phyloP scores from a whole-genome alignment of 371 early-diverging fungal species.

The Mortierella sp. region DNA sequence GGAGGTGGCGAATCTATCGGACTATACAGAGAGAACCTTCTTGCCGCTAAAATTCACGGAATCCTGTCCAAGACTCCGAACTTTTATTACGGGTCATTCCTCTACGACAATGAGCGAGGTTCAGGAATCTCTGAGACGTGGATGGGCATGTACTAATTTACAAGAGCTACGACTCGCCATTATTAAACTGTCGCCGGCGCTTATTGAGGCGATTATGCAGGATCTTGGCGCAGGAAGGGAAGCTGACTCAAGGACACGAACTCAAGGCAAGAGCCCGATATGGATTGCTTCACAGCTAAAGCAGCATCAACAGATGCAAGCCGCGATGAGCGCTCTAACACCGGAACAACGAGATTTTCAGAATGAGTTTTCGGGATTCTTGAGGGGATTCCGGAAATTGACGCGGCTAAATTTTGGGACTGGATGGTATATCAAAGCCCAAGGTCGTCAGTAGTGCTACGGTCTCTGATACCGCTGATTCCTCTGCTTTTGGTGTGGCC shows the following conservation, averaged over 20 bases:
- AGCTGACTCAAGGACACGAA: not conserved
- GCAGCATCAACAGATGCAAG: not conserved
- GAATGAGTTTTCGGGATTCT: constrained; percentile 4
- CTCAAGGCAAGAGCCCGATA: not conserved
- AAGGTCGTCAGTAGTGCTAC: too few species aligned
- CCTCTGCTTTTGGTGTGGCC: too few species aligned
- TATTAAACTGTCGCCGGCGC: constrained; percentile 19
- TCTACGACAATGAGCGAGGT: constrained; percentile 30
- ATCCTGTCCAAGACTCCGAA: constrained; percentile 22
- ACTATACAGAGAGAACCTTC: constrained; percentile 23
- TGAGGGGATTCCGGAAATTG: constrained; percentile 2
- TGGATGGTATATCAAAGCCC: constrained; percentile 23
- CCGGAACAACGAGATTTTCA: constrained; percentile 10
- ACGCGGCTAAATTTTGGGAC: constrained; percentile 34
- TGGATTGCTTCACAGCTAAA: not conserved
- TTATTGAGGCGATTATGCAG: constrained; percentile 36
- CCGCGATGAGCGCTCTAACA: not conserved
- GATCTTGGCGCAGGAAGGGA: constrained; percentile 20
- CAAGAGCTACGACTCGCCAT: constrained; percentile 31
- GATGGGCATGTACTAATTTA: constrained; percentile 32
- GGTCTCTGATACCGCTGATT: too few species aligned
- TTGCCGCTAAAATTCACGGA: constrained; percentile 32
- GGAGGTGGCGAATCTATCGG: constrained; percentile 35
- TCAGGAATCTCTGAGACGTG: constrained; percentile 15
- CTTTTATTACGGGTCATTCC: constrained; percentile 16